Evolutionary conservation across 371 early-diverging fungal species (phyloP), one percentile per base, ranked within the genome.

Genomic region (Syncephalastrum contaminatum): DNA sequence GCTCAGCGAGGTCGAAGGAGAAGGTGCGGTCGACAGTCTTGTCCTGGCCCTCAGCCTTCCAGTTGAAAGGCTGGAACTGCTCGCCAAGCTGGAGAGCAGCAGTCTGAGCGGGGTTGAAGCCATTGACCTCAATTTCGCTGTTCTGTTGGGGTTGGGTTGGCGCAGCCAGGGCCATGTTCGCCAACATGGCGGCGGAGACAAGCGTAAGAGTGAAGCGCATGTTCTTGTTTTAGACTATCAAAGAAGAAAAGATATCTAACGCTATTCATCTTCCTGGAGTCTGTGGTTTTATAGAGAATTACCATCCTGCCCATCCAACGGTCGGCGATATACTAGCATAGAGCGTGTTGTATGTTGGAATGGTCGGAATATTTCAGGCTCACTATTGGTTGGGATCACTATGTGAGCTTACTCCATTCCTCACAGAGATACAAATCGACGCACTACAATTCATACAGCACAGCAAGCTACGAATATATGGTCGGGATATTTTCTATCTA

Each of bases 201-300:
- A 67, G 52, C 27, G 70, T 56, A 36, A 73, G 70, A 18, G 70
- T 60, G 40, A 67, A 73, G 62, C 70, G 73, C 73, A 73, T 73
- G 10, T 16, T 54, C 20, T 18, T 15, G 14, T 42, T 20, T 19
- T 42, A 22, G 22, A 51, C 16, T 42, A 43, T 53, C 16, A 53
- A 53, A 54, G 24, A 54, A 42, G 45, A 43, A 18, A 36, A 54
- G 30, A 41, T 30, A 30, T 30, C 36, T 30, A 30, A 30, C 36
- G 36, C 36, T 12, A 30, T 8, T 10, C 36, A 30, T 30, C 36
- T 30, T 30, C 36, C 2, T 30, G 7, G 10, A 30, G 36, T 30
- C 36, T 30, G 36, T 30, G 36, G 36, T 30, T 30, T 30, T 30
- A 30, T 30, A 30, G 36, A 30, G 36, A 30, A 30, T 30, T 30